Evolutionary conservation across 768 basidiomycete genomes (phyloP), one percentile per base, ranked within the genome.

Genomic region (Nevesoporus exiguus): DNA sequence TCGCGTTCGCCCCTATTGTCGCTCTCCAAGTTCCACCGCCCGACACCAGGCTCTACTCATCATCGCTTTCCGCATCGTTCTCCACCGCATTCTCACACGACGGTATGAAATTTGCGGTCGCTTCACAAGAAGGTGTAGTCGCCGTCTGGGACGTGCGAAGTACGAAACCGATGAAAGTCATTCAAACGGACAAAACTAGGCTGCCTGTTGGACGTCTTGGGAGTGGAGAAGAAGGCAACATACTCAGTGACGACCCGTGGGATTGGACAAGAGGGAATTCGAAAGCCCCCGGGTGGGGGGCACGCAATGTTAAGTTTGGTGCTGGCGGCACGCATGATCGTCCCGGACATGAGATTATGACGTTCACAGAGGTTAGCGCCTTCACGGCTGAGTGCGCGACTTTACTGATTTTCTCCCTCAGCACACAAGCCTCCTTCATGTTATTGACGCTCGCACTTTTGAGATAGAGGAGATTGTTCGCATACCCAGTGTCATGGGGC

Each of bases 391-490:
- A 49, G 46, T 27, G 44, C 30, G 10, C 17, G 3, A 31, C 21
- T 50, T 54, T 46, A 11, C 47, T 61, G 22, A 68, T 56, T 46
- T 44, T 52, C n/a, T n/a, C 29, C 21, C 60, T 22, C 10, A 94
- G 90, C 93, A 96, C 66, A 89, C 90, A 2, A 86, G 81, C 29
- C 70, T 88, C 34, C 67, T 96, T 8, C 94, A 97, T 63, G 76
- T 95, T 52, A 75, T 96, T 46, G 94, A 97, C 64, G 91, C 93
- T 4, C 79, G 84, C 42, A 94, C 91, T 0, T 95, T 95, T 61
- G 85, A 92, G 64, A 80, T 80, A 7, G 85, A 88, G 57, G 84
- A 90, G 55, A 77, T 86, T 17, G 67, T 90, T 19, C 80, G 76
- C 49, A 77, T 87, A 42, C 85, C 85, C 4, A 70, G 70, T 24